phyloP scores from a whole-genome alignment of 495 filamentous ascomycete species.

The Pseudomonodictys pantanalensis region DNA sequence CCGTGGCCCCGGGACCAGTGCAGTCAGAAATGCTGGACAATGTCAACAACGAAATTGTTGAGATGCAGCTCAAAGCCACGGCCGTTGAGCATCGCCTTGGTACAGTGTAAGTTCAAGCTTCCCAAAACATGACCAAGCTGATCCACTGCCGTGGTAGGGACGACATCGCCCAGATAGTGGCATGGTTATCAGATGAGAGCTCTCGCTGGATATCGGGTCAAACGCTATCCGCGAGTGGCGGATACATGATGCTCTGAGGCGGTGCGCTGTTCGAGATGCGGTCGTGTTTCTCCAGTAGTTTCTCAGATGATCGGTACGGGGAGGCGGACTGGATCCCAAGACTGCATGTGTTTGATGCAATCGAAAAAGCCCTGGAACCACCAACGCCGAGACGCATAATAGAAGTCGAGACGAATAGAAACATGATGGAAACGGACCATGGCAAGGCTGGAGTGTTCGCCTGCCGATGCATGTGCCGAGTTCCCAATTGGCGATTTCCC shows the following conservation, averaged over 20 bases:
- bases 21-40: slow-evolving; percentile 44
- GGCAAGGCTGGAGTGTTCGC: background rate
- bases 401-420: background rate
- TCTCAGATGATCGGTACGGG: slow-evolving; percentile 16
- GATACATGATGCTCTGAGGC: slow-evolving; percentile 33
- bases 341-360: slow-evolving; percentile 20
- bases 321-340: slow-evolving; percentile 1
- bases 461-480: background rate
- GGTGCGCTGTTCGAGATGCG: background rate
- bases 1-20: slow-evolving; percentile 46
- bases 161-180: slow-evolving; percentile 43
- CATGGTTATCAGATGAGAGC: slow-evolving; percentile 34
- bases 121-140: too few relatives aligned
- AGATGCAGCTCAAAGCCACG: slow-evolving; percentile 43
- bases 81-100: slow-evolving; percentile 40
- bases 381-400: background rate
- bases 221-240: slow-evolving; percentile 38
- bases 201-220: slow-evolving; percentile 42
- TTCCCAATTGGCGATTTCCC: too few relatives aligned
- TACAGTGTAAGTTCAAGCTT: background rate
- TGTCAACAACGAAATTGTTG: slow-evolving; percentile 38
- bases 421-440: background rate
- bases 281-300: slow-evolving; percentile 10
- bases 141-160: slow-evolving; percentile 15
- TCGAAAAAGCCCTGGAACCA: background rate